Evolutionary conservation across 768 basidiomycete species (phyloP).

Genomic region (Auricularia sp.): DNA sequence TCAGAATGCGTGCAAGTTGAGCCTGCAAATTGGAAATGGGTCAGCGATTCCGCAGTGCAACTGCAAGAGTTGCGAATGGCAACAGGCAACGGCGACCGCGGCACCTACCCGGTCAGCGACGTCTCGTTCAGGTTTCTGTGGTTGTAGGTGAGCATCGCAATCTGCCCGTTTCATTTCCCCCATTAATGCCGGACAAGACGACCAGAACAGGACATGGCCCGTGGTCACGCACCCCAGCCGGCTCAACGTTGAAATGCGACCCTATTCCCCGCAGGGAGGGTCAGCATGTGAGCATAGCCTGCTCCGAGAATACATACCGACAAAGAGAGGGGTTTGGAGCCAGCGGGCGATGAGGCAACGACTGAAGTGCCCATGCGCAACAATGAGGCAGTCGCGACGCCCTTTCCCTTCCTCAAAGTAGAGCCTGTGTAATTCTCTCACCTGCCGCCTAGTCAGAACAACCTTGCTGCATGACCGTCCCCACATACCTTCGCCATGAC

Average conservation of each 20-base stretch:
- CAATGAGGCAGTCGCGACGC: slow-evolving; percentile 73
- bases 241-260: slow-evolving; percentile 75
- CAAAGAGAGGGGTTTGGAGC: slow-evolving; percentile 55
- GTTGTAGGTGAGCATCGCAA: slow-evolving; percentile 76
- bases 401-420: slow-evolving; percentile 60
- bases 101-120: slow-evolving; percentile 43
- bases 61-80: not conserved
- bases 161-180: slow-evolving; percentile 29
- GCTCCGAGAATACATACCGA: slow-evolving; percentile 31
- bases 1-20: slow-evolving; percentile 52
- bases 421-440: slow-evolving; percentile 60
- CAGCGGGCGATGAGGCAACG: slow-evolving; percentile 73
- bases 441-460: slow-evolving; percentile 29
- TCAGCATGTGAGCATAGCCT: too few relatives aligned
- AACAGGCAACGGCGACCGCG: not conserved
- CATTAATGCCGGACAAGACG: not conserved
- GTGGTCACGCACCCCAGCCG: slow-evolving; percentile 53
- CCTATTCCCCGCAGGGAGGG: slow-evolving; percentile 27
- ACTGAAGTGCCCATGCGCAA: slow-evolving; percentile 84
- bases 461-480: not conserved
- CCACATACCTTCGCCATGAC: too few relatives aligned
- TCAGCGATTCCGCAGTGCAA: not conserved
- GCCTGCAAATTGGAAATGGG: slow-evolving; percentile 5
- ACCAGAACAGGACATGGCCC: not conserved
- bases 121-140: slow-evolving; percentile 73